Evolutionary conservation across 257 asterid genomes (phyloP).

Genomic region (Avicennia marina): DNA sequence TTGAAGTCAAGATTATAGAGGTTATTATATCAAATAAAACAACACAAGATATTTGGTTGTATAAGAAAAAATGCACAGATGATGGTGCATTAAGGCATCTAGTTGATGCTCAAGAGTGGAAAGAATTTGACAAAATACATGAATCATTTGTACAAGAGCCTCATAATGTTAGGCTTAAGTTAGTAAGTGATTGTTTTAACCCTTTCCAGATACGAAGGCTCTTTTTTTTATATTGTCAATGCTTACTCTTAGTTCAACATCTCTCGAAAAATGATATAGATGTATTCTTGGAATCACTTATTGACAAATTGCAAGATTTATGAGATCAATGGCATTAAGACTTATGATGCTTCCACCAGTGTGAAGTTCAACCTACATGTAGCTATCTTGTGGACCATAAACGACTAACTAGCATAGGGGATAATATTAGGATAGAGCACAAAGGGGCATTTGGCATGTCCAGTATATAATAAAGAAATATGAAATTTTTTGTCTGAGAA

Average conservation of each 20-base stretch:
- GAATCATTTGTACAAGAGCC: not conserved
- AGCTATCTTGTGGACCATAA: not conserved
- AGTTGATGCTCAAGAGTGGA: not conserved
- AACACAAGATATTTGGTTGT: not conserved
- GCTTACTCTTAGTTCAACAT: no score
- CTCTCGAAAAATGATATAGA: no score
- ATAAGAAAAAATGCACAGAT: not conserved
- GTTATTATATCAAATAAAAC: not conserved
- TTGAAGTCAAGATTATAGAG: not conserved
- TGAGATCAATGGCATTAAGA: no score
- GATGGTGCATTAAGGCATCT: not conserved
- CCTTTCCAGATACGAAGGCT: no score
- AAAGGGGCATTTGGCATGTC: not conserved
- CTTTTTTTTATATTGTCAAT: no score
- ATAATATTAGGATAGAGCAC: not conserved
- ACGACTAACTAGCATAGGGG: not conserved
- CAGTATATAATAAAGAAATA: not conserved
- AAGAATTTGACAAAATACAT: not conserved
- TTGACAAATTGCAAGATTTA: no score
- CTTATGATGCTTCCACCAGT: not conserved
- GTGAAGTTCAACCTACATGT: not conserved
- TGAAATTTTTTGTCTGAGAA: not conserved
- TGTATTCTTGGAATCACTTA: no score
- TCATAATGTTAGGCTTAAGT: not conserved
- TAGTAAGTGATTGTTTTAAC: no score